Evolutionary conservation across 2,329 filamentous ascomycete genomes (phyloP).

Genomic region (Zymoseptoria ardabiliae): DNA sequence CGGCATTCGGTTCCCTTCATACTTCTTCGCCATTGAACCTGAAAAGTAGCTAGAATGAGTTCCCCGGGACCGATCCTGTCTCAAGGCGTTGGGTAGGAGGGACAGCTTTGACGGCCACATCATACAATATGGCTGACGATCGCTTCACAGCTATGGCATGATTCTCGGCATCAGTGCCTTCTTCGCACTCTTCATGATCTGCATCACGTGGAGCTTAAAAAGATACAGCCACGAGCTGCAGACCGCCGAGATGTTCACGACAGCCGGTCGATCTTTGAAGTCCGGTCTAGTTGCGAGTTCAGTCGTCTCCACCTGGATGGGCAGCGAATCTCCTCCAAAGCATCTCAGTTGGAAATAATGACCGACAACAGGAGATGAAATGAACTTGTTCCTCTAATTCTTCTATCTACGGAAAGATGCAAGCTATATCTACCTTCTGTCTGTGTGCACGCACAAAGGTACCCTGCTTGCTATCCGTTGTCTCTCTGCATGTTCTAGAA

Average conservation of each 20-base stretch:
- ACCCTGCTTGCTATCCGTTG: too few species aligned
- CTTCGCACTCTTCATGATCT: conserved; percentile 54
- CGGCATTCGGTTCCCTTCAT: not conserved
- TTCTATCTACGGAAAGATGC: too few species aligned
- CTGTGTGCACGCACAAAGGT: too few species aligned
- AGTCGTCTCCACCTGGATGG: conserved; percentile 85
- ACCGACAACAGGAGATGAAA: too few species aligned
- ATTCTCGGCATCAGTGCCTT: not conserved
- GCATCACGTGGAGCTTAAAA: conserved; percentile 23
- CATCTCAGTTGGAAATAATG: too few species aligned
- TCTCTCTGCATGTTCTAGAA: too few species aligned
- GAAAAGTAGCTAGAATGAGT: not conserved
- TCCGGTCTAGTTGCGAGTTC: conserved; percentile 77
- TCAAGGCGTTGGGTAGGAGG: not conserved
- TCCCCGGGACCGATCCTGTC: not conserved
- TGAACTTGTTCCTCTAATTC: too few species aligned
- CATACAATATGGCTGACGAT: not conserved
- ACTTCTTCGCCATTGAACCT: not conserved
- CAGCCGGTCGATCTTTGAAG: conserved; percentile 77
- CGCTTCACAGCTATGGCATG: not conserved
- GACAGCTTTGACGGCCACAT: not conserved
- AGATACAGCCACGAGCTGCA: conserved; percentile 57
- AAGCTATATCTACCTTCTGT: too few species aligned
- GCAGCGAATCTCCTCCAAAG: conserved; percentile 30
- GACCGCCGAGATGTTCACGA: conserved; percentile 86